A percentile compares a stretch with the other conserved stretches of the same genome.
Evolutionary conservation across 345 rosid species (phyloP).

Genomic region (rapeseed (Brassica napus)): DNA sequence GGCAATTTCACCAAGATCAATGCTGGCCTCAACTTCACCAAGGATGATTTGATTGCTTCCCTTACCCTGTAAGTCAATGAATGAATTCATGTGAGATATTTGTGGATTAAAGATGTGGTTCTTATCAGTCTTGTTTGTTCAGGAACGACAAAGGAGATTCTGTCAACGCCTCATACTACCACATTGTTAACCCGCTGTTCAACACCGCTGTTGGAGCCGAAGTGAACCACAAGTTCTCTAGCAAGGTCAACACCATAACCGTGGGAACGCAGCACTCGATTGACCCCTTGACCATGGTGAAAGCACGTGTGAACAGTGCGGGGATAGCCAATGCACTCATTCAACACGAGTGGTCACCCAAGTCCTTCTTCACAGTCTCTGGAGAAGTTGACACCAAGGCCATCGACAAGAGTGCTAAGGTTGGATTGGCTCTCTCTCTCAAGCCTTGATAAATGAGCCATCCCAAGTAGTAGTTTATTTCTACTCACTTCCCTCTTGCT

Average conservation of each 20-base stretch:
- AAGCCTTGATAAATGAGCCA: constrained; percentile 51
- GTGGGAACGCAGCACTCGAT: constrained; percentile 70
- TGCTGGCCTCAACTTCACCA: constrained; percentile 72
- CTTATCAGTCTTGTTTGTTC: constrained; percentile 8
- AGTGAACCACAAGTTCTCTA: constrained; percentile 69
- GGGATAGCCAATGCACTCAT: constrained; percentile 75
- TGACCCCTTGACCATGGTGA: constrained; percentile 76
- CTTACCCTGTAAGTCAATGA: constrained; percentile 58
- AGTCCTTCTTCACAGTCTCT: constrained; percentile 66
- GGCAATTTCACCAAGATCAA: constrained; percentile 78
- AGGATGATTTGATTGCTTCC: constrained; percentile 70
- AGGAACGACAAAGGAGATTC: constrained; percentile 86
- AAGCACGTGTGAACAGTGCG: constrained; percentile 71
- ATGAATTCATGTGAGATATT: no score
- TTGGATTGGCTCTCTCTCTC: constrained; percentile 85
- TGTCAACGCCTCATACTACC: constrained; percentile 74
- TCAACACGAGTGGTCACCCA: constrained; percentile 94
- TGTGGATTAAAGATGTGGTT: background rate
- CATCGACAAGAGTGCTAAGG: constrained; percentile 77
- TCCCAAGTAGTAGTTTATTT: background rate
- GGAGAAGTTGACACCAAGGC: constrained; percentile 92
- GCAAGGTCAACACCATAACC: constrained; percentile 69
- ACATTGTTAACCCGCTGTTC: constrained; percentile 55
- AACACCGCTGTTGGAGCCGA: constrained; percentile 84
- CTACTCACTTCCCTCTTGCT: no score